These are phyloP conservation scores for Mycena belliarum DNA, from an alignment of 768 basidiomycete species.

Conservation along the genomic window DNA sequence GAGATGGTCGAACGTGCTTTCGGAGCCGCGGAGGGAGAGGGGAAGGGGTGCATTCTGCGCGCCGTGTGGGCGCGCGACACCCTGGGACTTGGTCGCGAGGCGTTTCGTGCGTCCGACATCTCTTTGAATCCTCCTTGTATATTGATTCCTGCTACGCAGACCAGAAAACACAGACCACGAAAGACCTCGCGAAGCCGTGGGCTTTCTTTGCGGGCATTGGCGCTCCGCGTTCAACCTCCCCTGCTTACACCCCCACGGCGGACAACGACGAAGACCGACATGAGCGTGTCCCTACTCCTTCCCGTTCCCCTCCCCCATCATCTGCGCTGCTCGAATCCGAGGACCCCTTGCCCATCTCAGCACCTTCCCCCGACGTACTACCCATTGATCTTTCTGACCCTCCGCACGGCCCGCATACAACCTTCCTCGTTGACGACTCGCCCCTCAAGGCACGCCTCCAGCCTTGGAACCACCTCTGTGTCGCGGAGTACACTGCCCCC, in stretches of 20 bases:
- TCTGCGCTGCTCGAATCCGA: slow-evolving; percentile 1
- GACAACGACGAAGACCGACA: no score
- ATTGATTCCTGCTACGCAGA: slow-evolving; percentile 25
- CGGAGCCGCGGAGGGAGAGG: slow-evolving; percentile 26
- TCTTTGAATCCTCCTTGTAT: not conserved
- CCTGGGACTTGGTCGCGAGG: slow-evolving; percentile 56
- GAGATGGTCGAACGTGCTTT: slow-evolving; percentile 56
- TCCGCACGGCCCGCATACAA: slow-evolving; percentile 14
- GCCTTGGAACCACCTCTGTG: slow-evolving; percentile 81
- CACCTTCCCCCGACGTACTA: not conserved
- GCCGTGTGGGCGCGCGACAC: slow-evolving; percentile 83
- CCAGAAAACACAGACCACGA: slow-evolving; percentile 59
- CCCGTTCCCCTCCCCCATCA: not conserved
- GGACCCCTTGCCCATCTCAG: not conserved
- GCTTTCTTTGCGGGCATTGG: slow-evolving; percentile 15
- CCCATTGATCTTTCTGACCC: not conserved
- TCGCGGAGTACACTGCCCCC: slow-evolving; percentile 61
- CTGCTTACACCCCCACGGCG: not conserved
- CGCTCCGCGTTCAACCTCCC: not conserved
- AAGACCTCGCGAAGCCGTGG: slow-evolving; percentile 78
- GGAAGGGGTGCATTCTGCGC: slow-evolving; percentile 35
- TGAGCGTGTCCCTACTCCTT: no score
- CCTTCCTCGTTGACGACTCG: slow-evolving; percentile 47
- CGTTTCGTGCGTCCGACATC: slow-evolving; percentile 58
- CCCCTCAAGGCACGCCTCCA: slow-evolving; percentile 63